phyloP scores from a whole-genome alignment of 2,329 filamentous ascomycete species.

The Aaosphaeria arxii region DNA sequence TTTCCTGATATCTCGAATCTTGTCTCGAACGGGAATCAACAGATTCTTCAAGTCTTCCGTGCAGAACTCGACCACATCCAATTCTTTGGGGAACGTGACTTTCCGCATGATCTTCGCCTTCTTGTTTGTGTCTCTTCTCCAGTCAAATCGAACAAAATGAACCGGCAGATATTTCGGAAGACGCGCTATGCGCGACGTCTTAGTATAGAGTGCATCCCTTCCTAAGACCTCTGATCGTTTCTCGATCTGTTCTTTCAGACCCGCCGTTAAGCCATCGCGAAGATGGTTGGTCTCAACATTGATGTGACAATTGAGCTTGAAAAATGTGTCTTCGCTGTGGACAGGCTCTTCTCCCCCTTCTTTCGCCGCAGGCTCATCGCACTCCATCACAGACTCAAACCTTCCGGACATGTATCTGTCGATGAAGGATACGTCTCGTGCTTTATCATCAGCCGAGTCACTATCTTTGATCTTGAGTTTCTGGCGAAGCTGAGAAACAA shows the following conservation, averaged over 20 bases:
- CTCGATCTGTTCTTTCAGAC: slow-evolving; percentile 83
- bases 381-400: slow-evolving; percentile 75
- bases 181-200: slow-evolving; percentile 83
- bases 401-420: slow-evolving; percentile 87
- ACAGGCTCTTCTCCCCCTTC: slow-evolving; percentile 70
- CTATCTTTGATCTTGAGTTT: slow-evolving; percentile 67
- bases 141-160: slow-evolving; percentile 97
- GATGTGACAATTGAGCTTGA: slow-evolving; percentile 97
- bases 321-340: slow-evolving; percentile 69
- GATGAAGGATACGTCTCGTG: slow-evolving; percentile 66
- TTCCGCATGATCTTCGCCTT: slow-evolving; percentile 99
- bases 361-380: slow-evolving; percentile 75
- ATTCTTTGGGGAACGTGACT: slow-evolving; percentile 89
- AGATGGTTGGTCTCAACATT: slow-evolving; percentile 83
- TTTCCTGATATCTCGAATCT: slow-evolving; percentile 91
- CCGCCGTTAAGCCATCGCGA: slow-evolving; percentile 79
- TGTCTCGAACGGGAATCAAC: slow-evolving; percentile 89
- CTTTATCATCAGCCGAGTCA: slow-evolving; percentile 19
- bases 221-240: slow-evolving; percentile 78
- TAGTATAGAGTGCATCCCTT: slow-evolving; percentile 81
- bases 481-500: slow-evolving; percentile 76
- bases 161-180: slow-evolving; percentile 94
- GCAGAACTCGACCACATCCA: slow-evolving; percentile 93
- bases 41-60: slow-evolving; percentile 81
- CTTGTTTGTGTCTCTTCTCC: slow-evolving; percentile 92